These are phyloP conservation scores for Colletotrichum costaricense DNA, from an alignment of 2,329 filamentous ascomycete genomes.

Conservation along the genomic window DNA sequence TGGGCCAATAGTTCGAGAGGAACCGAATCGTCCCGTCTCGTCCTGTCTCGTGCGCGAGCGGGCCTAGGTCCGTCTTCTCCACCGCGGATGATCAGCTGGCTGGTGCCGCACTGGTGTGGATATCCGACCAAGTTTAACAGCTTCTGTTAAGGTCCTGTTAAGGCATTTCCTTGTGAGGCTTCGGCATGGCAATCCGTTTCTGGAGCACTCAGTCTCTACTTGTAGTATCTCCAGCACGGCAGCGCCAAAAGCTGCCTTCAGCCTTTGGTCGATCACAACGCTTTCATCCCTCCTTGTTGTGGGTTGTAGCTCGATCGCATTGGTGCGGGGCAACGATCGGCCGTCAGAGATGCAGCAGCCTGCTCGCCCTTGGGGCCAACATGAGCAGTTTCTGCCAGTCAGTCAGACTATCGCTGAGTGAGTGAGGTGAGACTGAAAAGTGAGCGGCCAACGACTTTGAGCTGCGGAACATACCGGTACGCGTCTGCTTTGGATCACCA, in stretches of 20 bases:
- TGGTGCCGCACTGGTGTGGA: conserved; percentile 29
- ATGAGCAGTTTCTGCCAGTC: neutral
- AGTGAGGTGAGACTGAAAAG: conserved; percentile 25
- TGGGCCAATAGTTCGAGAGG: conserved; percentile 28
- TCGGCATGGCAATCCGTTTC: conserved; percentile 13
- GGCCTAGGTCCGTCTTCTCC: conserved; percentile 32
- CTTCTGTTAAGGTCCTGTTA: conserved; percentile 13
- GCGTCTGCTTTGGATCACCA: neutral
- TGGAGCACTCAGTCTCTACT: neutral
- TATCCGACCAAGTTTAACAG: conserved; percentile 20
- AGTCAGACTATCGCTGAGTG: neutral
- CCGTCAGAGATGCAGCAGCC: conserved; percentile 30
- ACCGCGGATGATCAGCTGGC: conserved; percentile 37
- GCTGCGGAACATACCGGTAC: neutral
- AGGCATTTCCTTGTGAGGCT: conserved; percentile 27
- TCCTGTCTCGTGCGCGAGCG: conserved; percentile 31
- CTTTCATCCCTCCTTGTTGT: conserved; percentile 9
- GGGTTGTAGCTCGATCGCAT: conserved; percentile 26
- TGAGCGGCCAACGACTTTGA: conserved; percentile 14
- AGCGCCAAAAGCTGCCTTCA: conserved; percentile 6
- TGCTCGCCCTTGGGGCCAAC: neutral
- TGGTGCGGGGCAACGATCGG: conserved; percentile 24
- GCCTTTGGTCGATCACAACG: conserved; percentile 14
- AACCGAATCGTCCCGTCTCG: conserved; percentile 26
- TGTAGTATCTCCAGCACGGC: neutral